These are phyloP conservation scores for Rachicladosporium sp. DNA, from an alignment of 2,329 filamentous ascomycete species.

Conservation along the genomic window DNA sequence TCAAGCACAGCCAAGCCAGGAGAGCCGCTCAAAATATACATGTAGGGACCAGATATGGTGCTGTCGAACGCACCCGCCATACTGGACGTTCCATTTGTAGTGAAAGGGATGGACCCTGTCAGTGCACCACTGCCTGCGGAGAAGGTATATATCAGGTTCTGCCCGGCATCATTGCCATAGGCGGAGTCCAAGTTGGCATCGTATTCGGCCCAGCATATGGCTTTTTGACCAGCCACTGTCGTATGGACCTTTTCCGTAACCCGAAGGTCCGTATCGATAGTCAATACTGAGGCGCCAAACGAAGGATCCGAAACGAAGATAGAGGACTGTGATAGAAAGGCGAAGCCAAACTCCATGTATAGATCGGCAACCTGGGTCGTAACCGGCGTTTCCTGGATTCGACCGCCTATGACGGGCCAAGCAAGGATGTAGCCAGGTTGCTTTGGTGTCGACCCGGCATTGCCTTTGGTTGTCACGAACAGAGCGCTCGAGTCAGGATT, in stretches of 20 bases:
- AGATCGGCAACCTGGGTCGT: no score
- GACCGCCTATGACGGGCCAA: constrained; percentile 7
- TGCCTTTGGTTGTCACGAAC: constrained; percentile 10
- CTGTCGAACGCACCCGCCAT: constrained; percentile 8
- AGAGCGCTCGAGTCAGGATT: constrained; percentile 10
- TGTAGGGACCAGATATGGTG: constrained; percentile 4
- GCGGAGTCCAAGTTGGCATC: constrained; percentile 2
- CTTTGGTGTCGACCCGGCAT: constrained; percentile 4
- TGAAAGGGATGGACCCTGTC: constrained; percentile 4
- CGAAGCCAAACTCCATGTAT: no score
- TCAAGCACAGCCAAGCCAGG: constrained; percentile 9
- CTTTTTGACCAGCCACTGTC: constrained; percentile 4
- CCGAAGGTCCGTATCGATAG: constrained; percentile 3
- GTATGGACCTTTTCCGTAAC: constrained; percentile 5
- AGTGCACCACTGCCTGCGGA: constrained; percentile 5
- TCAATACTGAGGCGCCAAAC: constrained; percentile 8
- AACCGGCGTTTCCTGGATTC: no score
- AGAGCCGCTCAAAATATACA: constrained; percentile 8
- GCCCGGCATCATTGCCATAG: constrained; percentile 9
- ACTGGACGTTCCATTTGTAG: neutral
- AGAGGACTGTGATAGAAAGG: neutral
- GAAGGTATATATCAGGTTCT: constrained; percentile 3
- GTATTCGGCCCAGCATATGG: constrained; percentile 10
- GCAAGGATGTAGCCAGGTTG: constrained; percentile 6
- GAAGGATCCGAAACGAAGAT: constrained; percentile 10